phyloP scores from a whole-genome alignment of 495 filamentous ascomycete genomes.

The Podospora anserina region DNA sequence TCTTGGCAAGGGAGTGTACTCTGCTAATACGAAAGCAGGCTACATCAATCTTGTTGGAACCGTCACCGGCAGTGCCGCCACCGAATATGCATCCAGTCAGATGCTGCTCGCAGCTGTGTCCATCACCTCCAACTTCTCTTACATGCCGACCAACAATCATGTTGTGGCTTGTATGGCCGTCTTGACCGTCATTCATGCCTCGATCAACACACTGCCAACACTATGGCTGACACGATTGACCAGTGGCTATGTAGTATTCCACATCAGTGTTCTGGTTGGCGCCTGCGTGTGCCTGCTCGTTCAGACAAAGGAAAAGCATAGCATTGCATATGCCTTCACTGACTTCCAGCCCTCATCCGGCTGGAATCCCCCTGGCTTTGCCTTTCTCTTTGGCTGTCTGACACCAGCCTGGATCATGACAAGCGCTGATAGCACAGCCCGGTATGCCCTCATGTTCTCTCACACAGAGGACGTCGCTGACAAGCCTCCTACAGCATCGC shows the following conservation, averaged over 20 bases:
- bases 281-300: conserved; percentile 60
- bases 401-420: conserved; percentile 65
- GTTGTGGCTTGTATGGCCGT: conserved; percentile 62
- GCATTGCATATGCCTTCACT: conserved; percentile 61
- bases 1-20: background rate
- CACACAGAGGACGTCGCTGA: background rate
- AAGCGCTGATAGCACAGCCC: conserved; percentile 32
- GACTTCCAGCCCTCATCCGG: conserved; percentile 57
- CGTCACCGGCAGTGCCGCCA: conserved; percentile 60
- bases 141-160: conserved; percentile 49
- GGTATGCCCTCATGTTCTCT: conserved; percentile 17
- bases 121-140: conserved; percentile 57
- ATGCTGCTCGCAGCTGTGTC: conserved; percentile 65
- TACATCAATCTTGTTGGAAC: conserved; percentile 70
- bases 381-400: conserved; percentile 68
- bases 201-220: conserved; percentile 59
- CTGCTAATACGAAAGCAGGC: conserved; percentile 32
- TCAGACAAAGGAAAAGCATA: conserved; percentile 57
- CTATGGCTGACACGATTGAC: conserved; percentile 64
- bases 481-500: conserved; percentile 40
- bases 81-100: conserved; percentile 65
- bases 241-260: conserved; percentile 63
- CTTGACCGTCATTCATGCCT: conserved; percentile 52
- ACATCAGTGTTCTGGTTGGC: conserved; percentile 55
- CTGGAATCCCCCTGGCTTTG: conserved; percentile 62